These are phyloP conservation scores for Tremellales sp. DNA, from an alignment of 1,284 basidiomycete genomes.

Conservation along the genomic window DNA sequence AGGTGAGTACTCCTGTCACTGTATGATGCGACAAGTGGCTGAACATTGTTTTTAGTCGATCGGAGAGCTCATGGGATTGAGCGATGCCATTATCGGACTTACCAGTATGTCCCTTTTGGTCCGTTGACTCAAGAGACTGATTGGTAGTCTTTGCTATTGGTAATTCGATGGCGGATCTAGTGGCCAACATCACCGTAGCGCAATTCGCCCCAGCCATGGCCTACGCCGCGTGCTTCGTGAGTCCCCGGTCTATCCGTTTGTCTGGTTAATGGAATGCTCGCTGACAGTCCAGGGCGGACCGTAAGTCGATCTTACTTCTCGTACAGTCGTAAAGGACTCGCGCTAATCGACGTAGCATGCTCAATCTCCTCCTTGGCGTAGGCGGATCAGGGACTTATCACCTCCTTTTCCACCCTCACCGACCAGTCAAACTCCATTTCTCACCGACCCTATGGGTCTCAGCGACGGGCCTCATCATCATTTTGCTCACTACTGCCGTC, in stretches of 20 bases:
- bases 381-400: constrained; percentile 47
- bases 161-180: constrained; percentile 92
- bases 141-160: constrained; percentile 78
- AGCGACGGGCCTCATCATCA: constrained; percentile 66
- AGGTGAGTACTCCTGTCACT: constrained; percentile 53
- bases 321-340: neutral
- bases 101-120: constrained; percentile 54
- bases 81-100: constrained; percentile 94
- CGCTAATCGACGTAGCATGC: too few species aligned
- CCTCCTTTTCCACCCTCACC: constrained; percentile 52
- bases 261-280: constrained; percentile 49
- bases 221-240: constrained; percentile 51
- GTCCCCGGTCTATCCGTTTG: constrained; percentile 2
- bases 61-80: constrained; percentile 87
- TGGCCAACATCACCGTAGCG: constrained; percentile 92
- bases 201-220: constrained; percentile 52
- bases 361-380: constrained; percentile 78
- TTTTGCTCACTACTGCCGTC: constrained; percentile 73
- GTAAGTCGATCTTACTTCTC: constrained; percentile 6
- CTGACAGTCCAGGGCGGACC: constrained; percentile 68
- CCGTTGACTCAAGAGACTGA: neutral
- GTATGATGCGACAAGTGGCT: neutral
- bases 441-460: constrained; percentile 80
- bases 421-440: constrained; percentile 69
- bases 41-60: constrained; percentile 59